Evolutionary conservation across 1,284 basidiomycete genomes (phyloP), one percentile per base, ranked within the genome.

Genomic region (Mycena sp.): DNA sequence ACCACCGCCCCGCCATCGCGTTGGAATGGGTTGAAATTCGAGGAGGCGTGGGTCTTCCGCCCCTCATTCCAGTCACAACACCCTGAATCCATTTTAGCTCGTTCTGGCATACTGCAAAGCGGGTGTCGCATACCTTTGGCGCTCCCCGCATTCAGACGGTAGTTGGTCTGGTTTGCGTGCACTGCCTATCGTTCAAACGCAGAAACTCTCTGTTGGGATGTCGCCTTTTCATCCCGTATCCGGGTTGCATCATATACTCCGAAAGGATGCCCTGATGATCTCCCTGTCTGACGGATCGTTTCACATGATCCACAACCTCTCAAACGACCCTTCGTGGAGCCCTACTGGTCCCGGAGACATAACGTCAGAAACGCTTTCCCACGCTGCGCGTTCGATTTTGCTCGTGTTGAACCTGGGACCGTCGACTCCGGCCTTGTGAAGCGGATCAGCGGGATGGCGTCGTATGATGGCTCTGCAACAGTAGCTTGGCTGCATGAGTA

Each of bases 401-500:
- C 76, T 3, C 80, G 77, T 48, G 74, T 79, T 25, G 85, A 88
- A 71, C 76, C 78, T 35, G 77, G 73, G 0, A 67, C 68, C 11
- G 72, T 84, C n/a, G 77, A 79, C 23, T 74, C 72, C 26, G 73
- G 76, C 26, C 87, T 90, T 71, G 83, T 88, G 71, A 85, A 86
- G 70, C 78, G 83, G 56, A 85, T 85, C 48, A 84, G 82, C 61
- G 89, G 88, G 4, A 77, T 86, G 71, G 74, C 78, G 26, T 77
- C 79, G 26, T 90, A 88, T 69, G 89, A 89, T 71, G 78, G 72
- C 5, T 71, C 72, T 49, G 73, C 74, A 1, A 83, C 82, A 19
- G 77, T 88, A 60, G 73, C 83, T 28, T 93, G 90, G 90, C 77
- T 87, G 28, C 88, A 92, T 70, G 91, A 92, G 91, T 92, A 64